Base-by-base conservation (phyloP, 306 rosid species). In the Sindora glabra region DNA sequence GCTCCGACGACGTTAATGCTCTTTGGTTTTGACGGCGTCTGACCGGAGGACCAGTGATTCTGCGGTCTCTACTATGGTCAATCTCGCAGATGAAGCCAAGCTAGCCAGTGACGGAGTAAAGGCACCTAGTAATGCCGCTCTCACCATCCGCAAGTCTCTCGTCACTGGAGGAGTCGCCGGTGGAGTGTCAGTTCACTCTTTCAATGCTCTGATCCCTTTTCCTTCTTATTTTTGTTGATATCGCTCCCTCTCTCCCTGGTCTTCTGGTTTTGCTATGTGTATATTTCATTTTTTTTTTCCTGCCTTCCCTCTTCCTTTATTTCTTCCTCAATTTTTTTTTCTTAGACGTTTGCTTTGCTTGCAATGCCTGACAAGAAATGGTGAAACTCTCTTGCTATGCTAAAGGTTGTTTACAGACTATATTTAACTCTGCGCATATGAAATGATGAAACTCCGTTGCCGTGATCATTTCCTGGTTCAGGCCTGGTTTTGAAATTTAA, bases 91-190 rank as follows among this genome's bases (percentile, higher is more conserved):
- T 46, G 82, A 80, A 50, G 77, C 68, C 6, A 77, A 74, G 47
- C 62, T 52, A 41, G 68, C 81, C 5, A 72, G 70, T 13, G 80
- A 74, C 50, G 82, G 66, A 48, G 70, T 52, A 5, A 77, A 79
- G 64, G 81, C 83, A 45, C 86, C 83, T 0, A 39, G 63, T 59
- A 74, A 57, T n/a, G 53, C 75, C 26, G 32, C 77, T 38, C 77
- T 82, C 59, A 64, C 71, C 57, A 72, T 79, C 69, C 72, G 76
- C 72, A 80, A 86, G 72, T 86, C 94, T 45, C 94, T 86, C 36
- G 67, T 74, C 24, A 85, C 89, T 40, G 94, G 89, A 37, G 89
- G 94, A 59, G 72, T 86, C 68, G 94, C 89, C 51, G 89, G 94
- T 4, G 86, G 89, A 79, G 80, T 82, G 94, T 85, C 46, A 82